Conservation (phyloP, 2,329 filamentous ascomycete genomes). For the Chaetomiaceae sp. region DNA sequence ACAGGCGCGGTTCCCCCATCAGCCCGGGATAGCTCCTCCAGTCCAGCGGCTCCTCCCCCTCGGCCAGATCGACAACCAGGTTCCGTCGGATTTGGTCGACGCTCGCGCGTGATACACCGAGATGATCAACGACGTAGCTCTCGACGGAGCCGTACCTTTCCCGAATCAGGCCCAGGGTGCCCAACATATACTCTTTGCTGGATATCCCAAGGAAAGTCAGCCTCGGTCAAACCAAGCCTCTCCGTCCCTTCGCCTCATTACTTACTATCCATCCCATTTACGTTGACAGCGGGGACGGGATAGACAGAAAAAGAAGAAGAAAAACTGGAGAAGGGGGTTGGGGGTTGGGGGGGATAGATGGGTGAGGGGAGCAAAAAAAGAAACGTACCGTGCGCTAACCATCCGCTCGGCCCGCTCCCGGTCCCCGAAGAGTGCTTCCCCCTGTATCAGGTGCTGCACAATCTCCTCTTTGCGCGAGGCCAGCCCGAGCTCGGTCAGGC, state of each 20-base stretch:
- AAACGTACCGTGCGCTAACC: constrained; percentile 41
- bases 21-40: constrained; percentile 3
- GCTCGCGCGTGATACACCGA: constrained; percentile 53
- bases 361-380: no score
- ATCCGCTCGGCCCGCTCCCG: constrained; percentile 41
- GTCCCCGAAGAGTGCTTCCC: constrained; percentile 47
- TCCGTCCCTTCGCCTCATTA: no score
- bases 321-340: constrained; percentile 6
- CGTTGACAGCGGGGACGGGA: no score
- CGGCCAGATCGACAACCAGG: constrained; percentile 37
- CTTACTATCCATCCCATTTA: no score
- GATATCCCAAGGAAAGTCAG: no score
- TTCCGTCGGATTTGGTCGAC: constrained; percentile 50
- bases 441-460: constrained; percentile 45
- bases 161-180: constrained; percentile 51
- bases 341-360: no score
- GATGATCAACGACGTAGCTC: constrained; percentile 55
- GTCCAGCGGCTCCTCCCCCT: constrained; percentile 13
- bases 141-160: constrained; percentile 60
- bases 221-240: no score
- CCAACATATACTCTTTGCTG: constrained; percentile 46
- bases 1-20: background rate
- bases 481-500: constrained; percentile 60
- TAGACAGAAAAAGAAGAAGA: constrained; percentile 13
- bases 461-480: constrained; percentile 49